Evolutionary conservation across 345 rosid species (phyloP), one percentile per base, ranked within the genome.

Genomic region (Camelina laxa): DNA sequence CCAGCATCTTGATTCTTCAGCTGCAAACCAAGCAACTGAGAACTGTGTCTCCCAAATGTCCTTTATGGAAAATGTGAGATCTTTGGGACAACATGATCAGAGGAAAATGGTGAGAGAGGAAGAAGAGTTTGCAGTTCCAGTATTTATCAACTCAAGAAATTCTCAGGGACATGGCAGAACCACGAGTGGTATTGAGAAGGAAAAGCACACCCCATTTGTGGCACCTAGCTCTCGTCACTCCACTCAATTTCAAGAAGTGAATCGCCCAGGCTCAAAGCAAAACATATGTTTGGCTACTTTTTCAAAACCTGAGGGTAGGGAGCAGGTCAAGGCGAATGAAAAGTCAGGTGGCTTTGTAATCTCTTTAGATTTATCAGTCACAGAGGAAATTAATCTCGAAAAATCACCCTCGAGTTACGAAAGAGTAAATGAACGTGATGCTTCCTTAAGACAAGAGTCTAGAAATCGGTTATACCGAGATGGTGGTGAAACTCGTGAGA

Each of bases 121-220:
- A 72, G 97, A 87, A 62, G 96, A 89, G 78, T 93, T 85, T 41
- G 79, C 70, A 15, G 98, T 93, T 80, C 92, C 97, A 4, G 88
- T 89, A 24, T 89, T 65, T 76, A 59, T 80, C 59, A 85, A 79
- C 38, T 80, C 90, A 0, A 84, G 75, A 76, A 61, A 14, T 7
- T 81, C 35, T 50, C 86, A 75, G 60, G 57, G 10, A 36, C 63
- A 33, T 56, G 35, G 38, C 13, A 85, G 70, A 74, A 65, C 41
- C 55, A 81, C 72, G 69, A 78, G 68, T 50, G 78, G 78, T 35
- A 44, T 56, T 61, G 79, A 79, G 55, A 61, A 21, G 48, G 86
- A 76, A 69, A 84, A 74, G 61, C 27, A 50, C n/a, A 9, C 68
- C 30, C 70, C 81, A 10, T 51, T 60, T 3, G 36, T 55, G 36